Base-by-base conservation (phyloP, 2,329 filamentous ascomycete species). In the Aspergillus pseudonomiae region DNA sequence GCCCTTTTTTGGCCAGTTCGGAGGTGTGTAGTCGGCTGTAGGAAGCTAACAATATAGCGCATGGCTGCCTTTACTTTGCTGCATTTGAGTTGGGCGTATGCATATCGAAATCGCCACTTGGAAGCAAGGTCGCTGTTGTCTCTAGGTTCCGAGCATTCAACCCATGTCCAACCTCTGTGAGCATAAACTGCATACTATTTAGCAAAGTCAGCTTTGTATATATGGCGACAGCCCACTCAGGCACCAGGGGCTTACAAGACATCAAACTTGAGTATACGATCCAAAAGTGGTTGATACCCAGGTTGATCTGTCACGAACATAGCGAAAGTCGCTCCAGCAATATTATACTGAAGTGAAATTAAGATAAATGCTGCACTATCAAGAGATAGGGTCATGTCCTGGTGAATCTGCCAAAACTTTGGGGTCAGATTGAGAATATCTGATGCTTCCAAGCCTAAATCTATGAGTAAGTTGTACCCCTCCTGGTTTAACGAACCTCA, bases 151-250 rank as follows among this genome's bases (percentile, higher is more conserved):
- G 66, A 1, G 77, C 75, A 64, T 80, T 78, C 6, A 79, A 69
- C 4, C 78, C 78, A 57, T 79, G 78, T 2, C 76, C 76, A 10
- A 78, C 59, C 61, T 81, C 78, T 0, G 77, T 80, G 4, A 80
- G 68, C 70, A 80, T 70, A 61, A 77, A 81, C 9, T 46, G 43
- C 3, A 24, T 26, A 9, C 43, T 26, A 21, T 21, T 24, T 3
- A 26, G n/a, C 9, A 21, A 46, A 12, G 43, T 46, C 43, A 24
- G n/a, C 21, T 10, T 24, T 12, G 3, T 21, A 21, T 46, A 28
- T 28, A 5, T 28, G 26, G 5, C 26, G 26, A 5, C 26, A 28
- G 26, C 5, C 26, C 26, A 28, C 26, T 28, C 26, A 28, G 3
- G 26, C 26, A 28, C 26, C 3, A 28, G 26, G 26, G 5, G 26